Evolutionary conservation across 2,329 filamentous ascomycete species (phyloP).

Genomic region (Microsporum canis): DNA sequence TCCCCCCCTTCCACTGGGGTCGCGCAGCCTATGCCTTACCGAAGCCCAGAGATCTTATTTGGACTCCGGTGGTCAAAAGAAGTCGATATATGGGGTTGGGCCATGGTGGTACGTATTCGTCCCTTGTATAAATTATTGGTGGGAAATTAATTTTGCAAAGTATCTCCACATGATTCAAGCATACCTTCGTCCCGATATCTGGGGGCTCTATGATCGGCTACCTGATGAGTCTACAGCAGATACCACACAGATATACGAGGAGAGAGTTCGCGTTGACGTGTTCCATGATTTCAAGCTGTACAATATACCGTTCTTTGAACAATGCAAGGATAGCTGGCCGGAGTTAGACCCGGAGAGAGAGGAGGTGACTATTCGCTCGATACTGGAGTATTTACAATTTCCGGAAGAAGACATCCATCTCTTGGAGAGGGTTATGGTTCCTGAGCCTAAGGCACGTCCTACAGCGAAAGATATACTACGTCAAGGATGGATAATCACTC

Average conservation of each 20-base stretch:
- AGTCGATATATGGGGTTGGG: slow-evolving; percentile 8
- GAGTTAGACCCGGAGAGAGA: background rate
- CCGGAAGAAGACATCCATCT: slow-evolving; percentile 5
- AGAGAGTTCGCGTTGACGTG: slow-evolving; percentile 4
- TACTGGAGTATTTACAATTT: slow-evolving; percentile 3
- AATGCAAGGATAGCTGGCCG: slow-evolving; percentile 6
- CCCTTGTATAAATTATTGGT: background rate
- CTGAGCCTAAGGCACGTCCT: slow-evolving; percentile 5
- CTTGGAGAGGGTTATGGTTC: slow-evolving; percentile 5
- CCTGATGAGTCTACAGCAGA: slow-evolving; percentile 3
- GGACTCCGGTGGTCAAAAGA: slow-evolving; percentile 7
- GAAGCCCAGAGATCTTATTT: slow-evolving; percentile 6
- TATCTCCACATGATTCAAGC: slow-evolving; percentile 10
- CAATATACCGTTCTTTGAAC: slow-evolving; percentile 3
- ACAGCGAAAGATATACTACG: slow-evolving; percentile 2
- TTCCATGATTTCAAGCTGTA: slow-evolving; percentile 7
- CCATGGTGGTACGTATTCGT: slow-evolving; percentile 6
- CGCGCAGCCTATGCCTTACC: slow-evolving; percentile 8
- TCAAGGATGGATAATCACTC: too few species aligned
- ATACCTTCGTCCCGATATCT: slow-evolving; percentile 8
- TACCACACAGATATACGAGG: slow-evolving; percentile 1
- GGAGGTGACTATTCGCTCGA: background rate
- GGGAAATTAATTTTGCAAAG: background rate
- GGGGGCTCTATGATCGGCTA: slow-evolving; percentile 7
- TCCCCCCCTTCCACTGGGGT: slow-evolving; percentile 4